These are phyloP conservation scores for Fusarium lyarnte DNA, from an alignment of 2,329 filamentous ascomycete species.

Conservation along the genomic window DNA sequence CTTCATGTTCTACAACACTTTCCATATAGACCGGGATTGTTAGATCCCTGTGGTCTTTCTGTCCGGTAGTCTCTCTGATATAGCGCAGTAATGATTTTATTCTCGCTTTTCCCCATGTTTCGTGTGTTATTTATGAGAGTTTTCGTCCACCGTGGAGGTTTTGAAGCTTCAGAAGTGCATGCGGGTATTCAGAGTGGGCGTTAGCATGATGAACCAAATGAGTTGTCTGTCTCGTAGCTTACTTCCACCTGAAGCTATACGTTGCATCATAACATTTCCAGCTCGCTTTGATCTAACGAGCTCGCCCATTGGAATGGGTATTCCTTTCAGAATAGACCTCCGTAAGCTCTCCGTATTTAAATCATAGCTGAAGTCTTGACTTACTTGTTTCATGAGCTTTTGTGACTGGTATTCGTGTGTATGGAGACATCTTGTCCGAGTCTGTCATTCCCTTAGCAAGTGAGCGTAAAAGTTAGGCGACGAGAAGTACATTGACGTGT, in stretches of 20 bases:
- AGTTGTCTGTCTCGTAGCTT: not conserved
- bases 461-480: not conserved
- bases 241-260: not conserved
- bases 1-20: constrained; percentile 43
- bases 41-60: not conserved
- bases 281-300: not conserved
- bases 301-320: constrained; percentile 31
- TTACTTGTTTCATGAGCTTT: not conserved
- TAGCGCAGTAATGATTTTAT: not conserved
- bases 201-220: not conserved
- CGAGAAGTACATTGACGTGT: not conserved
- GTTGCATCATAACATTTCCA: not conserved
- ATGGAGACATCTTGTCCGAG: constrained; percentile 4
- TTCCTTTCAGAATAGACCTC: constrained; percentile 33
- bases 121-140: not conserved
- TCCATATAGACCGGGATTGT: constrained; percentile 49
- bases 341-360: not conserved
- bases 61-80: not conserved
- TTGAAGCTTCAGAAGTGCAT: not conserved
- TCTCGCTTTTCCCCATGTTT: constrained; percentile 4
- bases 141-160: not conserved
- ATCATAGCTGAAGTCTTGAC: too few relatives aligned
- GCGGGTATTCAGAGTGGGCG: not conserved
- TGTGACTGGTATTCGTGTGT: constrained; percentile 26
- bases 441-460: not conserved